phyloP scores from a whole-genome alignment of 805 yeast species.

The Teunomyces atbi region DNA sequence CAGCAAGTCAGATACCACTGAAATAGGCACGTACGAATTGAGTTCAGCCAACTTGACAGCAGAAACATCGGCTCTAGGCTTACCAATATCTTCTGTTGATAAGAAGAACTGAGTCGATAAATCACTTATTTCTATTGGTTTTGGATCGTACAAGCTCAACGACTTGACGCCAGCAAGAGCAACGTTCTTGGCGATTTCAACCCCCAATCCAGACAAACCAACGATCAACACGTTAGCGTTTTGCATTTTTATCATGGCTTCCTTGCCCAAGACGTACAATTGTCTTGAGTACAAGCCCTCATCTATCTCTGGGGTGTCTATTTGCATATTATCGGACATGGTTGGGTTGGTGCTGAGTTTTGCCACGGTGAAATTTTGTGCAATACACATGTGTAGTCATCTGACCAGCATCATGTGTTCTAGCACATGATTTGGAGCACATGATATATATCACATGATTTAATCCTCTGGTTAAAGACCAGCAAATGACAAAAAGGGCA shows the following conservation, averaged over 20 bases:
- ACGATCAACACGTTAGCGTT: slow-evolving; percentile 86
- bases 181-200: slow-evolving; percentile 94
- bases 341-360: background rate
- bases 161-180: slow-evolving; percentile 97
- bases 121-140: slow-evolving; percentile 62
- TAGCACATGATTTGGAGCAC: background rate
- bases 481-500: background rate
- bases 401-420: background rate
- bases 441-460: background rate
- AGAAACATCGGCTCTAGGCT: slow-evolving; percentile 72
- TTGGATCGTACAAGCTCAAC: slow-evolving; percentile 80
- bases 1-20: slow-evolving; percentile 56
- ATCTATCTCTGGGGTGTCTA: slow-evolving; percentile 62
- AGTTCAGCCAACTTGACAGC: slow-evolving; percentile 70
- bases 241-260: slow-evolving; percentile 97
- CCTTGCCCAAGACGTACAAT: slow-evolving; percentile 93
- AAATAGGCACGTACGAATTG: slow-evolving; percentile 86
- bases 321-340: slow-evolving; percentile 37
- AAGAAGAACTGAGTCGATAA: slow-evolving; percentile 89
- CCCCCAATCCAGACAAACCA: slow-evolving; percentile 90
- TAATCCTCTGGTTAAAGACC: too few relatives aligned
- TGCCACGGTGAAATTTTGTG: background rate
- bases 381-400: background rate
- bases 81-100: slow-evolving; percentile 68
- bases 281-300: slow-evolving; percentile 96